A percentile compares a stretch with the other conserved stretches of the same genome.
Evolutionary conservation across 306 rosid species (phyloP).

Genomic region (Vigna radiata): DNA sequence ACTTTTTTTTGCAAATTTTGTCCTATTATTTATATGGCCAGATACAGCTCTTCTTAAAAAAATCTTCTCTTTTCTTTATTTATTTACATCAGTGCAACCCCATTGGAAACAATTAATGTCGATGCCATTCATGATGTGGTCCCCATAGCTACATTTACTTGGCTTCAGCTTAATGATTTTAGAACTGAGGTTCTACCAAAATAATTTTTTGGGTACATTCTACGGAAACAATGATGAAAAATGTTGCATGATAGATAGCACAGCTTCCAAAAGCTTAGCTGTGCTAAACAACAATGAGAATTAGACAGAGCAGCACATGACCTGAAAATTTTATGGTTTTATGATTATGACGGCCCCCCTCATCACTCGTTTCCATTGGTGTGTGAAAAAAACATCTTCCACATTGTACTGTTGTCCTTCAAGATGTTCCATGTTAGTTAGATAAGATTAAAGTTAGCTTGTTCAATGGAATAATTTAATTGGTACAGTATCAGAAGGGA

Average conservation of each 20-base stretch:
- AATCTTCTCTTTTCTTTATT: constrained; percentile 19
- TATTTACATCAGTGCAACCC: constrained; percentile 45
- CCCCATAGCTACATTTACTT: constrained; percentile 42
- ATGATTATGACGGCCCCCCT: constrained; percentile 13
- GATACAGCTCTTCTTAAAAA: constrained; percentile 26
- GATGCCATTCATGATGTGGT: constrained; percentile 51
- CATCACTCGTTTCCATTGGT: not conserved
- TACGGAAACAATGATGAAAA: constrained; percentile 30
- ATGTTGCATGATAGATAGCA: constrained; percentile 16
- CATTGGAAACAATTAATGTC: constrained; percentile 49
- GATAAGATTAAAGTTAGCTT: constrained; percentile 13
- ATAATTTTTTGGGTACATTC: constrained; percentile 4
- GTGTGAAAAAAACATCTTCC: not conserved
- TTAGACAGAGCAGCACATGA: constrained; percentile 12
- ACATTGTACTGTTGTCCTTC: not conserved
- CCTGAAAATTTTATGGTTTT: constrained; percentile 13
- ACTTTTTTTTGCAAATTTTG: constrained; percentile 11
- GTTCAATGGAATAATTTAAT: constrained; percentile 15
- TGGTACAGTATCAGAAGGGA: not conserved
- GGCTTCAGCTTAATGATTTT: constrained; percentile 37
- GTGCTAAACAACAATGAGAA: constrained; percentile 17
- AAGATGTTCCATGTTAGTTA: constrained; percentile 9
- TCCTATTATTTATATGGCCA: constrained; percentile 30
- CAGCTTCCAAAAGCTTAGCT: constrained; percentile 38
- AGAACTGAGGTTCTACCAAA: not conserved